Conservation (phyloP, 768 basidiomycete species). For the Rubroboletus pulcherrimus region DNA sequence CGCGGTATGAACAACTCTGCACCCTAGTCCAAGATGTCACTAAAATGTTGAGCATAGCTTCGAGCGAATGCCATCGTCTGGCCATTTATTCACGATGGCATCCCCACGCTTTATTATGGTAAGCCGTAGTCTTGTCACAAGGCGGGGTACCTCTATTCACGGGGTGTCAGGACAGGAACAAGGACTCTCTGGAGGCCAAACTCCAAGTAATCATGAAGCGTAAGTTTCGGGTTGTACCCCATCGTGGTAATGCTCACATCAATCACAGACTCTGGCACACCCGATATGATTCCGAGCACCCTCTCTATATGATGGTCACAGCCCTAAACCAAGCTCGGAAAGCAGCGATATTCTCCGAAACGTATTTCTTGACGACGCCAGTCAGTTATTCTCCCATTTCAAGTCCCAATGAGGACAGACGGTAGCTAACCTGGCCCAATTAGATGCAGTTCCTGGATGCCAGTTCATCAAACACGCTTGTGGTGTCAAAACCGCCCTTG, state of each 20-base stretch:
- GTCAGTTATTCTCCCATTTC: conserved; percentile 28
- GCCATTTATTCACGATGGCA: conserved; percentile 48
- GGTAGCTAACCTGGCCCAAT: neutral
- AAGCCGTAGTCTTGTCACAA: neutral
- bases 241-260: conserved; percentile 2
- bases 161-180: conserved; percentile 43
- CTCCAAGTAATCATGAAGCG: conserved; percentile 52
- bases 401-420: neutral
- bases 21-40: neutral
- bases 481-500: conserved; percentile 53
- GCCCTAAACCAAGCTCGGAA: conserved; percentile 53
- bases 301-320: conserved; percentile 44
- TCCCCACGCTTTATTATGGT: conserved; percentile 52
- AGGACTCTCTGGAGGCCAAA: conserved; percentile 41
- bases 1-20: conserved; percentile 28
- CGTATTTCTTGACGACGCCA: conserved; percentile 44
- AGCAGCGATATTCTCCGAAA: conserved; percentile 41
- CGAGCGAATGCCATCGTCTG: conserved; percentile 47
- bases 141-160: neutral
- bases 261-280: conserved; percentile 55
- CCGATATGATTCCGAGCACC: conserved; percentile 47
- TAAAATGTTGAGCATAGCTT: conserved; percentile 27
- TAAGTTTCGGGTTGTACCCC: conserved; percentile 16
- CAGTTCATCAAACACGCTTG: conserved; percentile 38
- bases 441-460: conserved; percentile 47